Evolutionary conservation across 371 early-diverging fungal species (phyloP).

Genomic region (Mucor velutinosus): DNA sequence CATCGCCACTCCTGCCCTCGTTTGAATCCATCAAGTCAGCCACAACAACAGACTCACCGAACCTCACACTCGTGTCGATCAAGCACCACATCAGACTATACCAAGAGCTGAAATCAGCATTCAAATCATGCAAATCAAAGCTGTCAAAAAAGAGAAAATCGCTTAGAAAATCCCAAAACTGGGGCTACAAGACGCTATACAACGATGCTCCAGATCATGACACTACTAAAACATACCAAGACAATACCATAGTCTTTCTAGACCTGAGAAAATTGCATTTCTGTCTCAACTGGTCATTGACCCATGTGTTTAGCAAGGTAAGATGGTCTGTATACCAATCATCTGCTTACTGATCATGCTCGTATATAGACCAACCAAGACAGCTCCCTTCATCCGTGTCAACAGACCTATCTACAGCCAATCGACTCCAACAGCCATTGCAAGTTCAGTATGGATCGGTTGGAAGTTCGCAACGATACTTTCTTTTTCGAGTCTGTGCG

Average conservation of each 20-base stretch:
- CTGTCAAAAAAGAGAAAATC: not conserved
- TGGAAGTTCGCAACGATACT: slow-evolving; percentile 44
- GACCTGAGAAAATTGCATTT: not conserved
- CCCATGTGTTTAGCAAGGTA: slow-evolving; percentile 1
- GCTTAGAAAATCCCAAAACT: not conserved
- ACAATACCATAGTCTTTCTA: not conserved
- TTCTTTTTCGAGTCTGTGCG: slow-evolving; percentile 47
- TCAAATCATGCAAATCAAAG: not conserved
- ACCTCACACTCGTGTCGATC: slow-evolving; percentile 2
- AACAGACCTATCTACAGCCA: slow-evolving; percentile 33
- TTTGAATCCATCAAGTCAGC: not conserved
- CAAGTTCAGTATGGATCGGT: slow-evolving; percentile 37
- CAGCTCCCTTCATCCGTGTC: not conserved
- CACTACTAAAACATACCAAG: not conserved
- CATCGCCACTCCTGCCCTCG: not conserved
- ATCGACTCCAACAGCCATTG: slow-evolving; percentile 38
- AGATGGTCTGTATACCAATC: not conserved
- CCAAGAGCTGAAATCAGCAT: not conserved
- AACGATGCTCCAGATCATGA: not conserved
- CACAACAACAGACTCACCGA: not conserved
- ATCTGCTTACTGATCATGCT: not conserved
- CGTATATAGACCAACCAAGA: not conserved
- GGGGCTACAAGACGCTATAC: not conserved
- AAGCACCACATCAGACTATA: not conserved
- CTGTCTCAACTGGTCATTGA: slow-evolving; percentile 6